Conservation (phyloP, 2,329 filamentous ascomycete species). For the Alternaria atra region DNA sequence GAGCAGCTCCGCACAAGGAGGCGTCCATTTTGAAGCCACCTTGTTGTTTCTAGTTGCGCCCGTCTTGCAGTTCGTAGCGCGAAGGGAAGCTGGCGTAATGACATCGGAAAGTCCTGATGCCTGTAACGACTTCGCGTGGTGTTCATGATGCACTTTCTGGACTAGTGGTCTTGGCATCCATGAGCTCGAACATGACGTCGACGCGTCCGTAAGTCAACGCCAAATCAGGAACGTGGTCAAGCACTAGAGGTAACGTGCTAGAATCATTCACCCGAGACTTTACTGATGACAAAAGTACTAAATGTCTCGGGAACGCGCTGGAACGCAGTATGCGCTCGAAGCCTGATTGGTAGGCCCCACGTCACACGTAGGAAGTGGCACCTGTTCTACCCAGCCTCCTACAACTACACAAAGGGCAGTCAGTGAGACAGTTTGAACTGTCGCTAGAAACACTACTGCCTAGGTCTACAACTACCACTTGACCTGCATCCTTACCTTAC, state of each 20-base stretch:
- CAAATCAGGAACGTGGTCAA: slow-evolving; percentile 1
- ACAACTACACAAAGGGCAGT: slow-evolving; percentile 13
- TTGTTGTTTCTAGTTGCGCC: slow-evolving; percentile 9
- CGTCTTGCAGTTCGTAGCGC: slow-evolving; percentile 22
- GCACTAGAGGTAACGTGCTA: slow-evolving; percentile 3
- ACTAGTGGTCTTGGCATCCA: slow-evolving; percentile 37
- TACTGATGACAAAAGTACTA: slow-evolving; percentile 4
- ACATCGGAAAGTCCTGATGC: slow-evolving; percentile 41
- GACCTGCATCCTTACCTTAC: neutral
- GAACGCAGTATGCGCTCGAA: slow-evolving; percentile 7
- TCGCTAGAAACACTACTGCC: neutral
- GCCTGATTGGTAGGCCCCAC: slow-evolving; percentile 41
- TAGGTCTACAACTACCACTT: neutral
- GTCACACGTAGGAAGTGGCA: slow-evolving; percentile 40
- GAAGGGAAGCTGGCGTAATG: slow-evolving; percentile 36
- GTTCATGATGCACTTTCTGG: slow-evolving; percentile 31
- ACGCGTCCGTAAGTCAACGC: slow-evolving; percentile 3
- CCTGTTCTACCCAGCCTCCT: slow-evolving; percentile 31
- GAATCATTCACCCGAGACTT: neutral
- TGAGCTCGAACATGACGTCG: slow-evolving; percentile 24
- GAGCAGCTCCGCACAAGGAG: slow-evolving; percentile 42
- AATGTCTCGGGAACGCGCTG: slow-evolving; percentile 8
- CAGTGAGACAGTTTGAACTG: neutral
- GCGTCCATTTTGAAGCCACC: slow-evolving; percentile 16
- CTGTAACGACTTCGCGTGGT: slow-evolving; percentile 17